Percentiles rank a stretch among this genome's conserved stretches.
phyloP scores from a whole-genome alignment of 257 asterid species.

The Ehretia macrophylla region DNA sequence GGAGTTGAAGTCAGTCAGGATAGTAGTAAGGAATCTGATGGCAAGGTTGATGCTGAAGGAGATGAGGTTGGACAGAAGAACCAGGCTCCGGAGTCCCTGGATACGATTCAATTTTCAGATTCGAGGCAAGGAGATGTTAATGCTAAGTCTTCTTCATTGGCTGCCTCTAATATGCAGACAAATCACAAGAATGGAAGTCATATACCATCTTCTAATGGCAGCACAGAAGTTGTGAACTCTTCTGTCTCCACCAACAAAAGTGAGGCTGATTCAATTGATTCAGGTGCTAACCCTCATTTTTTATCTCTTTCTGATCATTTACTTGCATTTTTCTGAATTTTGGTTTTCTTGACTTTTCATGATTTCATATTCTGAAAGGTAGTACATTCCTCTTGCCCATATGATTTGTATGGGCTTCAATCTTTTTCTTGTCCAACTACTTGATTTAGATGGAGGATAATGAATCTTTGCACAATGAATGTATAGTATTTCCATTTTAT shows the following conservation, averaged over 20 bases:
- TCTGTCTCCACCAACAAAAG: constrained; percentile 24
- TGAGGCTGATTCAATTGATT: constrained; percentile 28
- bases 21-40: no score
- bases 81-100: not conserved
- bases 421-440: not conserved
- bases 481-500: not conserved
- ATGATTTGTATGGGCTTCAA: not conserved
- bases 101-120: not conserved
- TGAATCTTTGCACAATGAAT: not conserved
- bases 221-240: constrained; percentile 22
- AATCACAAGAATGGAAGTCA: constrained; percentile 11
- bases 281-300: constrained; percentile 32
- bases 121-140: not conserved
- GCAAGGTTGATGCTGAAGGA: not conserved
- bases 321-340: not conserved
- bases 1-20: not conserved
- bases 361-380: not conserved
- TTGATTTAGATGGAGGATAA: not conserved
- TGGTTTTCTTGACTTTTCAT: not conserved
- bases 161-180: constrained; percentile 3
- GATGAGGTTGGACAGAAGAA: not conserved
- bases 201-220: constrained; percentile 7
- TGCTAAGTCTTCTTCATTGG: not conserved
- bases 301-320: not conserved
- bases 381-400: not conserved